phyloP scores from a whole-genome alignment of 2,329 filamentous ascomycete genomes.

The Anisogramma anomala region DNA sequence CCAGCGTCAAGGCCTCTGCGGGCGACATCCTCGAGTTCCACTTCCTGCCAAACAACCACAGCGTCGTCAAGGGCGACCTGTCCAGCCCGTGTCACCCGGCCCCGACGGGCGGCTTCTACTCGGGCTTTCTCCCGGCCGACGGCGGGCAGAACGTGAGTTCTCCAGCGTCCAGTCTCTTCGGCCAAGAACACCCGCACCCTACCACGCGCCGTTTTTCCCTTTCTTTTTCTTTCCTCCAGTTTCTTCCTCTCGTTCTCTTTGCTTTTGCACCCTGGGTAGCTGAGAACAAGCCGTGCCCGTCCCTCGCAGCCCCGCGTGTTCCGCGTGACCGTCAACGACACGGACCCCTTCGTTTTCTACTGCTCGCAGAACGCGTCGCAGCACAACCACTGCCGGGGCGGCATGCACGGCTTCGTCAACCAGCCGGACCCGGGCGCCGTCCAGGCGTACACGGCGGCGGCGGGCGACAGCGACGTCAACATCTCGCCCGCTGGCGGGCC shows the following conservation, averaged over 20 bases:
- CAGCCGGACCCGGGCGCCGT: conserved; percentile 16
- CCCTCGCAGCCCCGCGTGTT: conserved; percentile 24
- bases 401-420: conserved; percentile 37
- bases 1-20: conserved; percentile 29
- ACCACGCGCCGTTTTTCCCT: too few relatives aligned
- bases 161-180: too few relatives aligned
- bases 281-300: too few relatives aligned
- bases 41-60: conserved; percentile 39
- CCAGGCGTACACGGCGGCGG: conserved; percentile 17
- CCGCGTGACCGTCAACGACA: conserved; percentile 30
- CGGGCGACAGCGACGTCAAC: conserved; percentile 1
- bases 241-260: too few relatives aligned
- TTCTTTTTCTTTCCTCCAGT: too few relatives aligned
- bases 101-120: conserved; percentile 30
- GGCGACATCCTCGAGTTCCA: conserved; percentile 42
- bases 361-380: conserved; percentile 28
- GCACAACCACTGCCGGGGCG: conserved; percentile 28
- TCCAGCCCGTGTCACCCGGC: conserved; percentile 36
- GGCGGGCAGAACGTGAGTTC: conserved; percentile 16
- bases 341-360: conserved; percentile 34
- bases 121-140: conserved; percentile 32
- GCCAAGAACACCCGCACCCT: too few relatives aligned
- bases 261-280: too few relatives aligned
- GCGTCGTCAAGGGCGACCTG: conserved; percentile 36
- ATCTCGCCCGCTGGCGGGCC: background rate